Evolutionary conservation across 2,329 filamentous ascomycete species (phyloP).

Genomic region (Elsinoe fawcettii): DNA sequence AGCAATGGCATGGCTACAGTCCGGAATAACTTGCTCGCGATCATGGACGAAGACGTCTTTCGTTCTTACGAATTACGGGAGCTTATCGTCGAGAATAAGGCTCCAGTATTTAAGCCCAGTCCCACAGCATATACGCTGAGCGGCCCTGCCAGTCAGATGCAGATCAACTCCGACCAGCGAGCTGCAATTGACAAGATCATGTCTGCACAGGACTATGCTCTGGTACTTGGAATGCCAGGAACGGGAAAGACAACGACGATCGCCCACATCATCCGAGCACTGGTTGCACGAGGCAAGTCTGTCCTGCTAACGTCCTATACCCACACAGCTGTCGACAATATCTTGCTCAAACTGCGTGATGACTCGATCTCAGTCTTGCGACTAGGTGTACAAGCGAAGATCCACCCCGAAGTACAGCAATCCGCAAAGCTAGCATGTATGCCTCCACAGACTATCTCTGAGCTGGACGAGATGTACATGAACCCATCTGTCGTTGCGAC

Average conservation of each 20-base stretch:
- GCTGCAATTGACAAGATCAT: slow-evolving; percentile 89
- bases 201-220: slow-evolving; percentile 86
- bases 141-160: slow-evolving; percentile 47
- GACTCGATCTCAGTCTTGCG: slow-evolving; percentile 63
- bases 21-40: slow-evolving; percentile 83
- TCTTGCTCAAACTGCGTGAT: slow-evolving; percentile 78
- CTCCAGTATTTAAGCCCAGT: slow-evolving; percentile 63
- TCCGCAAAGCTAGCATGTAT: slow-evolving; percentile 74
- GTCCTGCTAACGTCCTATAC: slow-evolving; percentile 93
- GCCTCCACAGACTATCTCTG: slow-evolving; percentile 68
- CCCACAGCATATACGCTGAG: slow-evolving; percentile 57
- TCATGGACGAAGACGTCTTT: slow-evolving; percentile 74
- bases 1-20: slow-evolving; percentile 95
- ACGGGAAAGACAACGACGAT: slow-evolving; percentile 98
- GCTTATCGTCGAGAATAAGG: slow-evolving; percentile 68
- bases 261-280: slow-evolving; percentile 86
- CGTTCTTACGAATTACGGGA: slow-evolving; percentile 65
- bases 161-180: slow-evolving; percentile 80
- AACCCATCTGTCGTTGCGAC: slow-evolving; percentile 85
- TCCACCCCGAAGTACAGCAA: slow-evolving; percentile 77
- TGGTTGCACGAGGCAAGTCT: slow-evolving; percentile 83
- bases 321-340: slow-evolving; percentile 96
- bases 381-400: slow-evolving; percentile 75
- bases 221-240: slow-evolving; percentile 97
- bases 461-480: slow-evolving; percentile 77